A percentile compares a stretch with the other conserved stretches of the same genome.
Evolutionary conservation across 768 basidiomycete species (phyloP).

Genomic region (Naematelia encephala): DNA sequence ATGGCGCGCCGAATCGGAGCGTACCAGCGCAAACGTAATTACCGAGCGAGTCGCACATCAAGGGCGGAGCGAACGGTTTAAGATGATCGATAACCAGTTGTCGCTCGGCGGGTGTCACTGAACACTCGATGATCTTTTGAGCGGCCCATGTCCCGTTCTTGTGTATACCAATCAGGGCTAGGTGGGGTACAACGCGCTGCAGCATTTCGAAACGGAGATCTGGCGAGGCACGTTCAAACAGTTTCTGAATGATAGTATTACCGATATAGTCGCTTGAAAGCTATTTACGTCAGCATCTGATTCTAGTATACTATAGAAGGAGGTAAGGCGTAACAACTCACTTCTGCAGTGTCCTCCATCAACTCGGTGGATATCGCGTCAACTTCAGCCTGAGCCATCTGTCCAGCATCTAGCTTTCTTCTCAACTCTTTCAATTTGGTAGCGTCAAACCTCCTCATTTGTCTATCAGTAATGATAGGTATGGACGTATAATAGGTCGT

Average conservation of each 20-base stretch:
- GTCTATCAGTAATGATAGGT: slow-evolving; percentile 79
- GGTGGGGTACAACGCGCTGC: slow-evolving; percentile 85
- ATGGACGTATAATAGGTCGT: slow-evolving; percentile 96
- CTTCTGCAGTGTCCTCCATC: slow-evolving; percentile 88
- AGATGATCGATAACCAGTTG: slow-evolving; percentile 78
- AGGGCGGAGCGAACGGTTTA: slow-evolving; percentile 84
- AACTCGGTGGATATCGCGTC: slow-evolving; percentile 87
- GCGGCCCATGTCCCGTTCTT: slow-evolving; percentile 99
- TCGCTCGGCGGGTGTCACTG: slow-evolving; percentile 80
- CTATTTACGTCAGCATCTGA: slow-evolving; percentile 15
- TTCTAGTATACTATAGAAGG: neutral
- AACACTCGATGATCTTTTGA: slow-evolving; percentile 97
- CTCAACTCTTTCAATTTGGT: slow-evolving; percentile 89
- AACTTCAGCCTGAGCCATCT: slow-evolving; percentile 76
- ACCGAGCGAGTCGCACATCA: slow-evolving; percentile 72
- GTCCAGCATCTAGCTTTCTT: slow-evolving; percentile 87
- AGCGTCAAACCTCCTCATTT: slow-evolving; percentile 86
- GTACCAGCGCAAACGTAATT: slow-evolving; percentile 57
- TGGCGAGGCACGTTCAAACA: slow-evolving; percentile 85
- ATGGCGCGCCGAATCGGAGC: slow-evolving; percentile 81
- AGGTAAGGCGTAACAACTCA: slow-evolving; percentile 21
- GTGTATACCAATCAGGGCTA: slow-evolving; percentile 97
- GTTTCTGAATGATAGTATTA: slow-evolving; percentile 95
- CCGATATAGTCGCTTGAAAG: slow-evolving; percentile 97
- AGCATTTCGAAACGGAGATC: slow-evolving; percentile 80